Percentiles rank a stretch among this genome's conserved stretches.
phyloP scores from a whole-genome alignment of 371 early-diverging fungal genomes.

The Rhizopus delemar region DNA sequence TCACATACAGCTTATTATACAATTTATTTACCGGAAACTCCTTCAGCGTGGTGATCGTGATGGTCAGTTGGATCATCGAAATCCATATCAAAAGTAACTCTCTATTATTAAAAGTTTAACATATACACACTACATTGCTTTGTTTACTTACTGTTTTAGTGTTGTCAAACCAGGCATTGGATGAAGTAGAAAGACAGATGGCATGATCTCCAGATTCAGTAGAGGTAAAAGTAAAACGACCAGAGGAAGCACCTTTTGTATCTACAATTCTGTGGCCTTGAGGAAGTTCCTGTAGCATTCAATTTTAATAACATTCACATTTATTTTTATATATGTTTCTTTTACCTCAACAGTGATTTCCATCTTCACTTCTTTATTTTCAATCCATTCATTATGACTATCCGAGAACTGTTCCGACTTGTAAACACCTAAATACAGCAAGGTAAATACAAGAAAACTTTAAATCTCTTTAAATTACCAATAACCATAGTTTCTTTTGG shows the following conservation, averaged over 20 bases:
- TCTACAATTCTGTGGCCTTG: constrained; percentile 62
- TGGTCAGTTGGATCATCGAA: constrained; percentile 71
- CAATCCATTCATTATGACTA: constrained; percentile 63
- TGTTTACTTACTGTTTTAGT: constrained; percentile 50
- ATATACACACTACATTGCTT: constrained; percentile 7
- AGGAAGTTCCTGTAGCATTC: constrained; percentile 57
- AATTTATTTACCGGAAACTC: constrained; percentile 54
- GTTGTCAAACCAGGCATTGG: constrained; percentile 63
- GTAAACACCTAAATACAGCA: constrained; percentile 64
- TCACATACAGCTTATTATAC: not conserved
- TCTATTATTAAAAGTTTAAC: constrained; percentile 57
- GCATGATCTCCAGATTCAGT: constrained; percentile 85
- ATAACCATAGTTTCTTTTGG: constrained; percentile 87
- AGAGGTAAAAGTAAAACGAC: constrained; percentile 88
- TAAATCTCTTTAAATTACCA: constrained; percentile 47
- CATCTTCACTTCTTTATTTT: constrained; percentile 68
- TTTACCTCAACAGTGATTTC: constrained; percentile 78
- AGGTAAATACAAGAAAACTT: constrained; percentile 1
- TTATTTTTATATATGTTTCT: not conserved
- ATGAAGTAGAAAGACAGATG: constrained; percentile 76
- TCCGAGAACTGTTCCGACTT: constrained; percentile 79
- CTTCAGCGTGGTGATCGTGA: constrained; percentile 58
- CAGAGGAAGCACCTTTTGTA: constrained; percentile 70
- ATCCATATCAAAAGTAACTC: constrained; percentile 72
- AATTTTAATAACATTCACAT: not conserved